Evolutionary conservation across 352 stramenopile species (phyloP).

Genomic region (Pythium volutum): DNA sequence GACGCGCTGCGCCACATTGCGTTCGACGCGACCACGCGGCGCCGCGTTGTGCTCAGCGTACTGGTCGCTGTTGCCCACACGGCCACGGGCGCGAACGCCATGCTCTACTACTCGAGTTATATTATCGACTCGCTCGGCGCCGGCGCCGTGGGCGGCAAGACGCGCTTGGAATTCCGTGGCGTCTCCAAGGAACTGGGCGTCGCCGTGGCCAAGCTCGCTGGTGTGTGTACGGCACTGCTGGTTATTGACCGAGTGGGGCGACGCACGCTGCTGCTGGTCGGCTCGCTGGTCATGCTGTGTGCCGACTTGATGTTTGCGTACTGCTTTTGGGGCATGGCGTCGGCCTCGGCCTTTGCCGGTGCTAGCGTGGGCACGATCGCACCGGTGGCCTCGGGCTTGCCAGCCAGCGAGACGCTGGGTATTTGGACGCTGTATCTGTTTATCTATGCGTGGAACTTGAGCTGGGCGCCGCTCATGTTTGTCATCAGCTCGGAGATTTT

Average conservation of each 20-base stretch:
- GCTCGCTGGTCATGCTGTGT: conserved; percentile 48
- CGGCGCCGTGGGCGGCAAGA: conserved; percentile 1
- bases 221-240: conserved; percentile 51
- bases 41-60: conserved; percentile 55
- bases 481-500: conserved; percentile 68
- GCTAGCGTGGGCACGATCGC: neutral
- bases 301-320: conserved; percentile 49
- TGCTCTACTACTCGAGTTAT: conserved; percentile 84
- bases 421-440: conserved; percentile 68
- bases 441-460: conserved; percentile 76
- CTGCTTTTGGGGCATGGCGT: conserved; percentile 41
- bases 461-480: conserved; percentile 75
- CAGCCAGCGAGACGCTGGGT: conserved; percentile 33
- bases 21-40: conserved; percentile 34
- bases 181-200: conserved; percentile 59
- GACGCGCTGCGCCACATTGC: conserved; percentile 35
- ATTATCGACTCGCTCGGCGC: conserved; percentile 47
- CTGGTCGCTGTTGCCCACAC: conserved; percentile 61
- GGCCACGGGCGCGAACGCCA: conserved; percentile 63
- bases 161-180: conserved; percentile 6
- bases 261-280: conserved; percentile 53
- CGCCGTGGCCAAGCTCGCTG: conserved; percentile 57
- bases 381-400: neutral
- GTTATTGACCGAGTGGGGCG: conserved; percentile 60
- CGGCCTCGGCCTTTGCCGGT: conserved; percentile 8